phyloP scores from a whole-genome alignment of 1,139 yeast species.

The Yamadazyma blattariae region DNA sequence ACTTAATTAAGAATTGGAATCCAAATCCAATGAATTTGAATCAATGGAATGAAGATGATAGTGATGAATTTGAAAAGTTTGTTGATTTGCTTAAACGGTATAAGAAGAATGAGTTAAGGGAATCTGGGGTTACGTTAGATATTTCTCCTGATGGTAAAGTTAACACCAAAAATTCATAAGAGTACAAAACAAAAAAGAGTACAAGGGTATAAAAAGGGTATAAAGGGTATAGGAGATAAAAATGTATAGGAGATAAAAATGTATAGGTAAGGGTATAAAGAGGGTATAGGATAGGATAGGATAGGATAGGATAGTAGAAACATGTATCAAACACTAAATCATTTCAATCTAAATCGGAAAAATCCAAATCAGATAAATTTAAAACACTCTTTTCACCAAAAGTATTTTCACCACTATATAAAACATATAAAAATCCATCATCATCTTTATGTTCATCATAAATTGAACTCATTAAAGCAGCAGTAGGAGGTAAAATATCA shows the following conservation, averaged over 20 bases:
- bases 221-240: too few relatives aligned
- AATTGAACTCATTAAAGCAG: slow-evolving; percentile 90
- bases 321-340: too few relatives aligned
- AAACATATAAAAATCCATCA: slow-evolving; percentile 93
- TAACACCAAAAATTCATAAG: not conserved
- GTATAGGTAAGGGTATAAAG: too few relatives aligned
- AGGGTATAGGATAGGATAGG: too few relatives aligned
- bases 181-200: too few relatives aligned
- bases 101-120: slow-evolving; percentile 7
- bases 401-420: slow-evolving; percentile 86
- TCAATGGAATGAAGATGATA: not conserved
- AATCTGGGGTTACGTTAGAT: slow-evolving; percentile 8
- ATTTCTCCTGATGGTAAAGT: slow-evolving; percentile 11
- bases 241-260: too few relatives aligned
- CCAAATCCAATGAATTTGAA: too few relatives aligned
- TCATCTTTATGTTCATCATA: slow-evolving; percentile 97
- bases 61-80: slow-evolving; percentile 9
- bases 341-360: slow-evolving; percentile 8
- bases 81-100: slow-evolving; percentile 5
- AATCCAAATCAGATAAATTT: slow-evolving; percentile 12
- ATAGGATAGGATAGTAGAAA: too few relatives aligned
- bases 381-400: slow-evolving; percentile 50
- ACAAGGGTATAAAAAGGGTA: too few relatives aligned
- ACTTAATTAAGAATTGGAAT: too few relatives aligned
- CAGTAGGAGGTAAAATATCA: slow-evolving; percentile 96